phyloP scores from a whole-genome alignment of 1,139 yeast genomes.

The Yamadazyma epiphylla region DNA sequence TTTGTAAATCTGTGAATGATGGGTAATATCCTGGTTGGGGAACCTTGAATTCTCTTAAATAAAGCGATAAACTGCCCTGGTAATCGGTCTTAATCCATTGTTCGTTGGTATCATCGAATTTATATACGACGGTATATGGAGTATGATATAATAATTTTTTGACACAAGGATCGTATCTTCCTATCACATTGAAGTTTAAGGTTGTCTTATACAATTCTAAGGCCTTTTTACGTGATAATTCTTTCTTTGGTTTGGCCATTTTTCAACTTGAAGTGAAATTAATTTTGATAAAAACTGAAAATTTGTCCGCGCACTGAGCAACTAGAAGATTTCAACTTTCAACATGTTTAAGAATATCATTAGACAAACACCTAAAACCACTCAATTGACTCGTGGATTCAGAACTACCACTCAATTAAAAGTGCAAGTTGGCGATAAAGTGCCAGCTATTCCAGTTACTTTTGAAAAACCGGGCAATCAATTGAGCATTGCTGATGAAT shows the following conservation, averaged over 20 bases:
- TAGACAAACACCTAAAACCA: no score
- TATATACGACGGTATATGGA: slow-evolving; percentile 79
- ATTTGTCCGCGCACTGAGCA: no score
- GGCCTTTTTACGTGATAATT: slow-evolving; percentile 21
- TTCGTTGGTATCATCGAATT: slow-evolving; percentile 55
- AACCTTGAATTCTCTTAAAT: slow-evolving; percentile 53
- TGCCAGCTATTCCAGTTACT: slow-evolving; percentile 55
- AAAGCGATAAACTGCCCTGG: slow-evolving; percentile 80
- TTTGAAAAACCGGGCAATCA: slow-evolving; percentile 69
- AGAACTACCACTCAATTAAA: slow-evolving; percentile 20
- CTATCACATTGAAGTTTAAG: slow-evolving; percentile 74
- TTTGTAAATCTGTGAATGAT: slow-evolving; percentile 38
- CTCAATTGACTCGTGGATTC: slow-evolving; percentile 22
- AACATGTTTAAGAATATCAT: no score
- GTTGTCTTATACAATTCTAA: slow-evolving; percentile 64
- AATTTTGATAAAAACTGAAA: no score
- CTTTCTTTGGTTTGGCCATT: slow-evolving; percentile 6
- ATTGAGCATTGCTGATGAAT: slow-evolving; percentile 56
- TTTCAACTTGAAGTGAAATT: no score
- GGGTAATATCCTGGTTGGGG: slow-evolving; percentile 23
- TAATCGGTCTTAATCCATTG: slow-evolving; percentile 81
- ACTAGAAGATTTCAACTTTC: no score
- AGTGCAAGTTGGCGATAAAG: slow-evolving; percentile 42
- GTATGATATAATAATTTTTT: slow-evolving; percentile 72
- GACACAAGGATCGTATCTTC: slow-evolving; percentile 77